phyloP scores from a whole-genome alignment of 2,329 filamentous ascomycete species.

The Fusarium praegraminearum region DNA sequence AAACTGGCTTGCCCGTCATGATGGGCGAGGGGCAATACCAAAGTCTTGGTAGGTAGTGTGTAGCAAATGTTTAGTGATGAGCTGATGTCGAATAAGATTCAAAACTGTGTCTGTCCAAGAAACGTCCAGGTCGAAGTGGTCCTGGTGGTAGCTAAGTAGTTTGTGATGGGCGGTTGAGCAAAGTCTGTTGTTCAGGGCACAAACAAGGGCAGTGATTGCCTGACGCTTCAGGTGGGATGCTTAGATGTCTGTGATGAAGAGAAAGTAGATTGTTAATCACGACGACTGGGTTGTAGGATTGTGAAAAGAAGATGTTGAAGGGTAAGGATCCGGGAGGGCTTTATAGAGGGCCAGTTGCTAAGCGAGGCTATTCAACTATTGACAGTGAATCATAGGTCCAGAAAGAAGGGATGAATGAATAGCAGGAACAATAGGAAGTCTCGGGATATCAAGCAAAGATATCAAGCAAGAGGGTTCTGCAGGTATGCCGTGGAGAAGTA shows the following conservation, averaged over 20 bases:
- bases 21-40: background rate
- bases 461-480: background rate
- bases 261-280: conserved; percentile 19
- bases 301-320: background rate
- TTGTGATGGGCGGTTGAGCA: conserved; percentile 5
- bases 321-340: background rate
- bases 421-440: background rate
- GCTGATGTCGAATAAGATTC: background rate
- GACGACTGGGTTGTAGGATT: background rate
- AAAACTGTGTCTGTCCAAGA: conserved; percentile 27
- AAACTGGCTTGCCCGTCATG: conserved; percentile 50
- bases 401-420: conserved; percentile 15
- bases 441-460: background rate
- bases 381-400: conserved; percentile 12
- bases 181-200: background rate
- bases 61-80: background rate
- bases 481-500: background rate
- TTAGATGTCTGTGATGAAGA: background rate
- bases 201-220: background rate
- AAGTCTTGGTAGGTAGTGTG: background rate
- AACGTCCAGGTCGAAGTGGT: background rate
- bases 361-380: background rate
- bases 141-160: background rate
- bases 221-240: background rate
- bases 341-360: background rate